These are phyloP conservation scores for Spatholobus suberectus DNA, from an alignment of 306 rosid species.

Conservation along the genomic window DNA sequence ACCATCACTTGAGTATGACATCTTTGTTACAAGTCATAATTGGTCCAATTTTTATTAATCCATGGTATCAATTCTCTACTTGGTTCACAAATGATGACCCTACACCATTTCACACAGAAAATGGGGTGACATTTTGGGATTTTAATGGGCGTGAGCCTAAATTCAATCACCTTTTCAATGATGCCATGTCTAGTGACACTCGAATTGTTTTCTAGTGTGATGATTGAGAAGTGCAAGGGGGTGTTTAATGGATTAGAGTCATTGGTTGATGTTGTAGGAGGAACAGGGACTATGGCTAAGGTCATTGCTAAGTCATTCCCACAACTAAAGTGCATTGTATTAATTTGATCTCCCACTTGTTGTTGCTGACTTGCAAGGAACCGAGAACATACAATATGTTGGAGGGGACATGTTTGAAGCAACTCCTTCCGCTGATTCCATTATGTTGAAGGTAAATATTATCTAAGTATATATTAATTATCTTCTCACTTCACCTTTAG, in stretches of 20 bases:
- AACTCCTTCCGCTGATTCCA: conserved; percentile 3
- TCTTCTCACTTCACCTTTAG: background rate
- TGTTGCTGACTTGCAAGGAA: conserved; percentile 35
- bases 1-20: background rate
- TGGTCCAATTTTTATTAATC: conserved; percentile 30
- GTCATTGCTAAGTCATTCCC: conserved; percentile 49
- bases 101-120: conserved; percentile 22
- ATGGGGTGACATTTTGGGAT: conserved; percentile 44
- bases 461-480: background rate
- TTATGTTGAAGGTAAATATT: conserved; percentile 28
- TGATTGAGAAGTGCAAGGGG: conserved; percentile 25
- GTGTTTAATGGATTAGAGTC: conserved; percentile 51
- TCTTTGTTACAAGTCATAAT: conserved; percentile 12
- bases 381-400: conserved; percentile 1
- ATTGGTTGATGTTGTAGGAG: conserved; percentile 61
- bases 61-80: conserved; percentile 32
- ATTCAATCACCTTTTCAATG: conserved; percentile 20
- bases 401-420: conserved; percentile 42
- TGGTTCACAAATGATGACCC: conserved; percentile 40
- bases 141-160: background rate
- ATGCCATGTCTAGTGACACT: conserved; percentile 48
- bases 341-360: conserved; percentile 43
- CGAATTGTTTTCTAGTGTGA: background rate
- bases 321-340: conserved; percentile 39
- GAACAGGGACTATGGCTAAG: conserved; percentile 47